phyloP scores from a whole-genome alignment of 2,329 filamentous ascomycete genomes.

The Tothia fuscella region DNA sequence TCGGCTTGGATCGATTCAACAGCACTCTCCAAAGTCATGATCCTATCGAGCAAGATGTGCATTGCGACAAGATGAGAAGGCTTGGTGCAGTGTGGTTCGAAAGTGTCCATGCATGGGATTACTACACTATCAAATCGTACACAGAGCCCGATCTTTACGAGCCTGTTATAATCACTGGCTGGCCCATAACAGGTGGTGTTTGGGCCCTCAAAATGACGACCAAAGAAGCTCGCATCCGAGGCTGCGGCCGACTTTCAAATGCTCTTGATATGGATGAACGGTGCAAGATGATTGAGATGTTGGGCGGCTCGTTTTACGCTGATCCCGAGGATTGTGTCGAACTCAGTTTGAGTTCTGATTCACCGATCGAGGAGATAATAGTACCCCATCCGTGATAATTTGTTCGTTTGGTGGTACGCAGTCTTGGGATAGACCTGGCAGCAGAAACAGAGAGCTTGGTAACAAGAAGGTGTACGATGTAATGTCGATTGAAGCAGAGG shows the following conservation, averaged over 20 bases:
- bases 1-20: not conserved
- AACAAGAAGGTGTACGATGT: too few species aligned
- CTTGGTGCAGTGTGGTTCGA: not conserved
- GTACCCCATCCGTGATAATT: too few species aligned
- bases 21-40: not conserved
- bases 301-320: not conserved
- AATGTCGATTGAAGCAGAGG: too few species aligned
- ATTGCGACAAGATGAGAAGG: not conserved
- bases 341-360: too few species aligned
- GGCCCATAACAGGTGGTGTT: not conserved
- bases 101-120: not conserved
- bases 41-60: not conserved
- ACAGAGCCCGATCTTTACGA: too few species aligned
- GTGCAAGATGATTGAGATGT: not conserved
- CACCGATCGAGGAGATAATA: too few species aligned
- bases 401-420: too few species aligned
- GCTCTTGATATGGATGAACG: not conserved
- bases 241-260: not conserved
- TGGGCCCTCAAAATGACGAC: not conserved
- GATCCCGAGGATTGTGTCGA: not conserved
- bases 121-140: not conserved
- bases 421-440: too few species aligned
- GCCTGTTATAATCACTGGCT: not conserved
- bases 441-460: too few species aligned
- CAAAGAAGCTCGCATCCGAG: not conserved